Percentiles rank a stretch among this genome's conserved stretches.
These are phyloP conservation scores for Myxozyma nipponensis DNA, from an alignment of 805 yeast species.

Conservation along the genomic window DNA sequence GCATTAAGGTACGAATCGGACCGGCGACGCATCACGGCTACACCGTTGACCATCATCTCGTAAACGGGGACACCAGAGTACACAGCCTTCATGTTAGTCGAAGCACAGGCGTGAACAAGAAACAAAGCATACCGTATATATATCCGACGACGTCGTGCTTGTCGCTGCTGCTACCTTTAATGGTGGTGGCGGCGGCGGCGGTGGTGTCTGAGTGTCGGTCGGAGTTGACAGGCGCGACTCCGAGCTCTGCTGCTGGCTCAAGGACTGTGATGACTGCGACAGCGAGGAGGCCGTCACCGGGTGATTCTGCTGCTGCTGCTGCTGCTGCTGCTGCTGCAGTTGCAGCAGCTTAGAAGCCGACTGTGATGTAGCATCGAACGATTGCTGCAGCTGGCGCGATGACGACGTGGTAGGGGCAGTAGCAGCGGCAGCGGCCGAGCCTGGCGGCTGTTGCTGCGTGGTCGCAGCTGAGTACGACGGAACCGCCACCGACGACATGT, in stretches of 20 bases:
- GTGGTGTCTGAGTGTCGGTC: constrained; percentile 20
- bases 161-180: constrained; percentile 7
- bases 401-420: no score
- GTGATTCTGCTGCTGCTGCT: neutral
- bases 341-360: no score
- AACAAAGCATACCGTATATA: constrained; percentile 18
- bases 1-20: constrained; percentile 66
- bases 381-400: neutral
- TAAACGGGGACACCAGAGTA: constrained; percentile 59
- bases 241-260: constrained; percentile 1
- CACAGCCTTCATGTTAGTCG: constrained; percentile 37
- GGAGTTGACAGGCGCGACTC: constrained; percentile 24
- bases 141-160: constrained; percentile 1
- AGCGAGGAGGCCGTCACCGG: neutral
- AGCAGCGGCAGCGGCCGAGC: no score
- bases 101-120: neutral
- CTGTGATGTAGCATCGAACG: constrained; percentile 4
- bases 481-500: constrained; percentile 2
- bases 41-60: constrained; percentile 59
- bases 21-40: constrained; percentile 63
- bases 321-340: no score
- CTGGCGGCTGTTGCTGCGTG: no score
- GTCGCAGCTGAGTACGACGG: neutral
- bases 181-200: constrained; percentile 28
- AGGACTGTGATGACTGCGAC: constrained; percentile 6